Evolutionary conservation across 1,139 yeast species (phyloP), one percentile per base, ranked within the genome.

Genomic region (Eremothecium sinecaudum): DNA sequence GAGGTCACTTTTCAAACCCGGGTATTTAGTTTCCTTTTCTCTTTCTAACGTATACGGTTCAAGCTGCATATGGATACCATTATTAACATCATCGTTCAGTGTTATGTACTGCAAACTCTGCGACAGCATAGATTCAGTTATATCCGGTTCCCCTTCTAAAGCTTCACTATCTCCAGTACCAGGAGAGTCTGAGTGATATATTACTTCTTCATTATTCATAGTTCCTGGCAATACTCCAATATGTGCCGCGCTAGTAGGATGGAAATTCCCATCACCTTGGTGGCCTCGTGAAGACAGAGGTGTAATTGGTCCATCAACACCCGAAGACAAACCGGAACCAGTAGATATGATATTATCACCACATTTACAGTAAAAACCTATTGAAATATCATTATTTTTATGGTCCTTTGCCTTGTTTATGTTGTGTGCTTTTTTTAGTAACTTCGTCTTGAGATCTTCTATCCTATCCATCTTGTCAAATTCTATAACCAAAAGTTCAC

Each of bases 401-500:
- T 48, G 46, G 12, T 42, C 32, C 12, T 38, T 25, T 4, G 45
- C 36, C 56, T 57, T 53, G 30, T 53, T 39, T 5, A 45, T 37
- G 16, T 31, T 18, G 22, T 36, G 42, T 18, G 53, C 34, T 31
- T 43, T 48, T 7, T 38, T 36, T 10, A 54, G 38, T n/a, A 54
- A 28, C 23, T 42, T 46, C 5, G 39, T 39, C 36, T 54, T 54
- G 22, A 54, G 36, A 38, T 53, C 58, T 39, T 54, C 59, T 2
- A 54, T 31, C 4, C 52, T 49, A 34, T 54, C 59, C 13, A 35
- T 23, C 23, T 47, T 52, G 28, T 44, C 44, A 30, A 51, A 47
- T n/a, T 41, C 40, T 3, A 54, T 36, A 4, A 48, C 35, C 4
- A 48, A n/a, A 15, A 17, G 15, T 5, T 4, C 30, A 15, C 25